Base-by-base conservation (phyloP, 2,329 filamentous ascomycete species). In the Dothideomycetes sp. region DNA sequence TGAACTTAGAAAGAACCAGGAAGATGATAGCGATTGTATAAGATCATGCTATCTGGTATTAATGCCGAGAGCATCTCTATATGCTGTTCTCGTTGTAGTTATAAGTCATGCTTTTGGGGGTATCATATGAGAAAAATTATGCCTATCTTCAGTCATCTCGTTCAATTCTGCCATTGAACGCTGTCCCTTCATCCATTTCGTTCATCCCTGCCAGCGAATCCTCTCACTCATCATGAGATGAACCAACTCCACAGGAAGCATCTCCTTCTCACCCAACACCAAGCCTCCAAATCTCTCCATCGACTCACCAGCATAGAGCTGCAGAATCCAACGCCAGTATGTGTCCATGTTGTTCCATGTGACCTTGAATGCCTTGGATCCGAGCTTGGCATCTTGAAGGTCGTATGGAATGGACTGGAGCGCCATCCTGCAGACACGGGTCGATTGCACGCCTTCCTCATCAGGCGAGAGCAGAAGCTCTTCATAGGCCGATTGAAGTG, bases 291-390 rank as follows among this genome's bases (percentile, higher is more conserved):
- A 55, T 12, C 45, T 45, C 18, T 47, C 32, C 37, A 49, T 45
- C 44, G 55, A 38, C 35, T 54, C 54, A 17, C 45, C 45, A 4
- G 48, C 50, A 42, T 54, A 52, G 23, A 55, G 37, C 24, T 49
- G 35, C 30, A 52, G 41, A 10, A 71, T 58, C 69, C 69, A 73
- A 41, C 56, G 59, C 62, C 68, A 69, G 35, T 71, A 71, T 4
- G 59, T 51, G 11, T 60, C 55, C 43, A 49, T 44, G 1, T 4
- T 13, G 3, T 7, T 15, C 42, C 28, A 49, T 1, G 44, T 20
- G 0, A 36, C 29, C 3, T 37, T 55, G 9, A 55, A 53, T 5
- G 53, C 50, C 17, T 45, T 47, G 19, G 51, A 33, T 10, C 40
- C 45, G n/a, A n/a, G n/a, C n/a, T n/a, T n/a, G n/a, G n/a, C n/a